These are phyloP conservation scores for Candida gorgasii DNA, from an alignment of 805 yeast species.

Conservation along the genomic window DNA sequence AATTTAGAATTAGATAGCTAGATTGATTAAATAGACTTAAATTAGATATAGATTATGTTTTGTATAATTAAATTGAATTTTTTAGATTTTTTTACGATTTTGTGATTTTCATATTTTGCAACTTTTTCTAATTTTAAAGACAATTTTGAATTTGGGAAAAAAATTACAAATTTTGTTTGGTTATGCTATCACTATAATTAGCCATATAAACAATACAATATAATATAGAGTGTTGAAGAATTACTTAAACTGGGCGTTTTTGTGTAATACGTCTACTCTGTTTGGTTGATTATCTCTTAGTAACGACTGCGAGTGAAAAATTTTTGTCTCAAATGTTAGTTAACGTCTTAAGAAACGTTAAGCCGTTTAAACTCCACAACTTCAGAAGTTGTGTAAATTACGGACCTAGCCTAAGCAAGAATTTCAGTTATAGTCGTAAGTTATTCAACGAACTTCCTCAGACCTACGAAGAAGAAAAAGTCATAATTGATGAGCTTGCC, in stretches of 20 bases:
- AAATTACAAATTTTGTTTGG: too few relatives aligned
- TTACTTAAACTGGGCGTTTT: too few relatives aligned
- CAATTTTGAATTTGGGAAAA: too few relatives aligned
- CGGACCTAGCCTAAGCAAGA: background rate
- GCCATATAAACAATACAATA: too few relatives aligned
- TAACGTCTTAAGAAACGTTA: background rate
- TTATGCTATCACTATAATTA: too few relatives aligned
- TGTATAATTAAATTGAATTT: background rate
- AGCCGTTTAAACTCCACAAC: too few relatives aligned
- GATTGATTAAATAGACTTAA: too few relatives aligned
- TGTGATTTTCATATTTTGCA: background rate
- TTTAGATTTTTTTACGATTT: background rate
- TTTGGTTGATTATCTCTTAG: too few relatives aligned
- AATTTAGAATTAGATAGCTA: too few relatives aligned
- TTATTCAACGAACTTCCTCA: constrained; percentile 24
- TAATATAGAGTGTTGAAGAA: too few relatives aligned
- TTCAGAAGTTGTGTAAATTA: too few relatives aligned
- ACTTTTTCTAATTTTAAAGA: background rate
- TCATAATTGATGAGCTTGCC: constrained; percentile 59
- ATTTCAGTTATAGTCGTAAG: constrained; percentile 4
- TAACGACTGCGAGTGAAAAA: background rate
- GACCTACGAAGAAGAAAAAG: constrained; percentile 75
- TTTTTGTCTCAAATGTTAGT: constrained; percentile 1
- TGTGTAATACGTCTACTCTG: too few relatives aligned
- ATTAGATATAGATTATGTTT: background rate